Percentiles rank a stretch among this genome's conserved stretches.
Evolutionary conservation across 2,329 filamentous ascomycete species (phyloP).

Genomic region (Fusarium metavorans): DNA sequence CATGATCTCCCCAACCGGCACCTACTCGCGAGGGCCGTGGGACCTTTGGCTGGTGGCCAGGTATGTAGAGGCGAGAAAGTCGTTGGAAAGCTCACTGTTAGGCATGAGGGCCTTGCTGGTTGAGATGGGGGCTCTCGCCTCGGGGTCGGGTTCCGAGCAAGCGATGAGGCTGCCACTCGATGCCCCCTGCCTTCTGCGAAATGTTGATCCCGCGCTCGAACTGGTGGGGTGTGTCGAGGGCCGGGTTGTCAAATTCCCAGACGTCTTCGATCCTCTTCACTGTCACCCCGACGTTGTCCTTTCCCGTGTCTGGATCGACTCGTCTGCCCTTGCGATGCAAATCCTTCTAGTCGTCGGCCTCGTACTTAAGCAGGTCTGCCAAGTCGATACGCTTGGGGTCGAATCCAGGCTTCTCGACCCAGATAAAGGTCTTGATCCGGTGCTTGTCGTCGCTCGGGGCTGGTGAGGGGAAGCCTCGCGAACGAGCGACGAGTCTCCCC

Average conservation of each 20-base stretch:
- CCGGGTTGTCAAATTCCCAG: neutral
- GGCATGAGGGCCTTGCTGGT: neutral
- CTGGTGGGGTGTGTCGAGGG: neutral
- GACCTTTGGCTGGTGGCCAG: neutral
- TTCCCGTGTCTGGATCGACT: neutral
- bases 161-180: neutral
- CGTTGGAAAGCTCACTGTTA: neutral
- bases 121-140: neutral
- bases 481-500: neutral
- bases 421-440: neutral
- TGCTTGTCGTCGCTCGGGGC: neutral
- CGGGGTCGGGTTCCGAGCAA: neutral
- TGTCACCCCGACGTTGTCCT: neutral
- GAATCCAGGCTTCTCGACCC: too few species aligned
- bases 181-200: neutral
- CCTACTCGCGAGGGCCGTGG: neutral
- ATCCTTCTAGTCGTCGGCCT: neutral
- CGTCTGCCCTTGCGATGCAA: neutral
- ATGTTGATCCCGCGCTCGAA: neutral
- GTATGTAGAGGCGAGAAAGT: neutral
- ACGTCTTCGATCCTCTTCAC: neutral
- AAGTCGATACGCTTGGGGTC: neutral
- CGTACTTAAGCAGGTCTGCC: neutral
- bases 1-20: neutral
- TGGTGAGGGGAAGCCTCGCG: neutral